Conservation (phyloP, 257 asterid genomes). For the Solanum appendiculatum region DNA sequence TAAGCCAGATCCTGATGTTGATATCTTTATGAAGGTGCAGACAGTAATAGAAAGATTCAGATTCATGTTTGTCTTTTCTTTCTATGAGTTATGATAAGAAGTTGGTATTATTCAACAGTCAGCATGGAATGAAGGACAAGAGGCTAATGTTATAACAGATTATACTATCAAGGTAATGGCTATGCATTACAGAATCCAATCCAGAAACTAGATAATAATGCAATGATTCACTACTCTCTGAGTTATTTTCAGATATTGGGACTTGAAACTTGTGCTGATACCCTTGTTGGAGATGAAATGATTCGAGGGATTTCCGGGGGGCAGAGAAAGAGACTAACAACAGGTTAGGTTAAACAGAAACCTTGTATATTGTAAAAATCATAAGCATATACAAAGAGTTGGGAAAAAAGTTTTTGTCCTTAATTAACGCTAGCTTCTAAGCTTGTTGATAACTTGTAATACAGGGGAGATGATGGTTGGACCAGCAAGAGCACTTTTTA, state of each 20-base stretch:
- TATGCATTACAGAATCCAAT: background rate
- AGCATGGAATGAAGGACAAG: constrained; percentile 71
- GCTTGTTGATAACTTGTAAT: background rate
- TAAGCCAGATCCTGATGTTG: constrained; percentile 76
- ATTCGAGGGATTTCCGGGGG: constrained; percentile 93
- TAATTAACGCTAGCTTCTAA: background rate
- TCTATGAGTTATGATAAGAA: background rate
- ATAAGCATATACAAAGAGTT: background rate
- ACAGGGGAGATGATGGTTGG: constrained; percentile 93
- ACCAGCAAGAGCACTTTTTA: constrained; percentile 74
- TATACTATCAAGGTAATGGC: constrained; percentile 65
- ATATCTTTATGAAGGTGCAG: constrained; percentile 86
- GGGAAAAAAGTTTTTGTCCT: background rate
- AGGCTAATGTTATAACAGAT: constrained; percentile 67
- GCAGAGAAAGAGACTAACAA: constrained; percentile 72
- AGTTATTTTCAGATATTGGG: constrained; percentile 54
- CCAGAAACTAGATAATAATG: background rate
- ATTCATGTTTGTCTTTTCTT: background rate
- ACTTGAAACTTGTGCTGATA: constrained; percentile 84
- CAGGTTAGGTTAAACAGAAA: constrained; percentile 36
- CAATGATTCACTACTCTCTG: background rate
- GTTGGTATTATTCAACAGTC: constrained; percentile 33
- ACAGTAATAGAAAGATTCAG: background rate
- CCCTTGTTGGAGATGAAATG: constrained; percentile 78
- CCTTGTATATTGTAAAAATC: background rate